Evolutionary conservation across 345 rosid species (phyloP).

Genomic region (Nephelium lappaceum): DNA sequence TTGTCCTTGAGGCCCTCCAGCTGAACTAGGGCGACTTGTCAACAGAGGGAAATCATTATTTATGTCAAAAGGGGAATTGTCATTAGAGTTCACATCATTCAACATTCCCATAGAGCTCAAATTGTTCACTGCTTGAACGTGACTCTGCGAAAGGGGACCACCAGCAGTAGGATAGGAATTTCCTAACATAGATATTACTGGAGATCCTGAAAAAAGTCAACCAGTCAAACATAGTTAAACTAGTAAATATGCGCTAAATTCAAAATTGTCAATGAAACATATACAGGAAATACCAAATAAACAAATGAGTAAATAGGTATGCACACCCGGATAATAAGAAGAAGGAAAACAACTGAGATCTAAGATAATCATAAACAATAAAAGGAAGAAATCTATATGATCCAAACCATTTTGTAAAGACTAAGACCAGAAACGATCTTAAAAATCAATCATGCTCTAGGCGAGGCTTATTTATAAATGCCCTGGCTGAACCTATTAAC

Average conservation of each 20-base stretch:
- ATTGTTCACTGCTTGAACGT: slow-evolving; percentile 83
- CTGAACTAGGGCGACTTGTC: slow-evolving; percentile 94
- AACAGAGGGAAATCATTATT: slow-evolving; percentile 91
- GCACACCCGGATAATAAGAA: not conserved
- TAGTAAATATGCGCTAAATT: not conserved
- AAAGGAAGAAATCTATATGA: not conserved
- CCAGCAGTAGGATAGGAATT: slow-evolving; percentile 76
- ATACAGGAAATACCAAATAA: not conserved
- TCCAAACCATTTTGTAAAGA: not conserved
- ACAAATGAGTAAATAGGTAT: not conserved
- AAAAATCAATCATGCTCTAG: not conserved
- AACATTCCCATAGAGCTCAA: slow-evolving; percentile 86
- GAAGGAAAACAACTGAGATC: not conserved
- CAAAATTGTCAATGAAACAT: not conserved
- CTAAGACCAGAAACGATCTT: not conserved
- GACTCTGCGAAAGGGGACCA: slow-evolving; percentile 87
- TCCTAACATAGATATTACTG: slow-evolving; percentile 86
- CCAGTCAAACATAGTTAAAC: slow-evolving; percentile 20
- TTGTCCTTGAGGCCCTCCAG: slow-evolving; percentile 99
- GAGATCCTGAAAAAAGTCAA: slow-evolving; percentile 66
- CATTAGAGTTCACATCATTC: slow-evolving; percentile 76
- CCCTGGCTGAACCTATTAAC: not conserved
- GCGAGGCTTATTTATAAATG: not conserved
- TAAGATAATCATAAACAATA: not conserved
- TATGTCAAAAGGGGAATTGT: slow-evolving; percentile 91